Base-by-base conservation (phyloP, 176 grass and related monocot genomes). In the Miscanthus lutarioriparius region DNA sequence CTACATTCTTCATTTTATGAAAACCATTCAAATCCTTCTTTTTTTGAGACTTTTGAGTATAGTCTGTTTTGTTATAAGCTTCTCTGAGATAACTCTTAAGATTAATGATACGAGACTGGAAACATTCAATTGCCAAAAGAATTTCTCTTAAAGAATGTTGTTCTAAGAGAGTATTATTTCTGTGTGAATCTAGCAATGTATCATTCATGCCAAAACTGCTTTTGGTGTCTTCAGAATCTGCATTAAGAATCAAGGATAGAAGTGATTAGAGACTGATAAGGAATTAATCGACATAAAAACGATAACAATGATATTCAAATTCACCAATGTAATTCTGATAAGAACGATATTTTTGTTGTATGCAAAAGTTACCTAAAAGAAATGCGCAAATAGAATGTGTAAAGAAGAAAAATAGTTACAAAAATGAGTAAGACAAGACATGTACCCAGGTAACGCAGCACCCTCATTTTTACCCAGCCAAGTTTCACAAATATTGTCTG, bases 61-160 rank as follows among this genome's bases (percentile, higher is more conserved):
- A 72, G 10, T 74, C 30, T n/a, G 27, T 19, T 37, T 32, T 79
- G 28, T 47, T 80, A n/a, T 5, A 38, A 77, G 70, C 65, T 30
- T 83, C 78, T n/a, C 49, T 88, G 41, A 98, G 87, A 82, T 43
- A 45, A 79, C 37, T 64, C 78, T 72, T 80, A 64, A 98, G 87
- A 68, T 77, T 75, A 73, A 79, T 47, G 70, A 98, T 53, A 66
- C 83, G 76, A 78, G 89, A 90, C n/a, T 90, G 81, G 35, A 88
- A 28, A 80, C 72, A 44, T 66, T 95, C 91, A 66, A 98, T 95
- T 87, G 54, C 88, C 76, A 86, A 83, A 81, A 98, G 82, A 84
- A 95, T 84, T 19, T 90, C 78, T 72, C 86, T 88, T 81, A 95
- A 83, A 54, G 76, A 87, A 68, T 63, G 68, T 77, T 94, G 91